These are phyloP conservation scores for Vigna radiata DNA, from an alignment of 306 rosid genomes.

Conservation along the genomic window DNA sequence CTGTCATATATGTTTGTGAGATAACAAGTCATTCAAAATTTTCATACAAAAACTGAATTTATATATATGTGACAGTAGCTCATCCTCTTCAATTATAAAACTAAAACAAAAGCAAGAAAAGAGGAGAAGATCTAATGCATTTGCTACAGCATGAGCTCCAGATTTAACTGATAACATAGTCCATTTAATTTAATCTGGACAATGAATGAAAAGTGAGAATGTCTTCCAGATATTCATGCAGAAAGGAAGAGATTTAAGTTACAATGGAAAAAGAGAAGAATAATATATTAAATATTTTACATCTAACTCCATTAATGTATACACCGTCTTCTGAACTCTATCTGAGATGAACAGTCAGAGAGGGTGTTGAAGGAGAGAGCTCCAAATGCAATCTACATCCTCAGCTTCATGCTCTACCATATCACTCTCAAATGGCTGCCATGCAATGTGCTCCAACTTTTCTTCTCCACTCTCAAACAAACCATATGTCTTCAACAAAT, in stretches of 20 bases:
- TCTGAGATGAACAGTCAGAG: constrained; percentile 34
- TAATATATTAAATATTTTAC: constrained; percentile 9
- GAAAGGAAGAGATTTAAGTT: background rate
- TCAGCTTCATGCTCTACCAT: constrained; percentile 44
- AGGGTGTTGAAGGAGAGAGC: constrained; percentile 50
- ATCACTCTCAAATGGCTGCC: constrained; percentile 38
- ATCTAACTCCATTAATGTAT: background rate
- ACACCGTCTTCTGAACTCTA: background rate
- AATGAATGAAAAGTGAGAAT: background rate
- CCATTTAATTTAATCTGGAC: background rate
- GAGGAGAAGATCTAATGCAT: too few relatives aligned
- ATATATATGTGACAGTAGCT: too few relatives aligned
- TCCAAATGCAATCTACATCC: constrained; percentile 63
- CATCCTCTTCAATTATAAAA: too few relatives aligned
- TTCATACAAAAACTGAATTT: too few relatives aligned
- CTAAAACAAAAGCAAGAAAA: too few relatives aligned
- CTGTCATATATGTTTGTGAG: too few relatives aligned
- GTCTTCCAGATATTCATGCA: background rate
- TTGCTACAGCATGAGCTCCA: too few relatives aligned
- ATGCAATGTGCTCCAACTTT: constrained; percentile 8
- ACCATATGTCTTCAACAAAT: constrained; percentile 1
- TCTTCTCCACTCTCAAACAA: constrained; percentile 22
- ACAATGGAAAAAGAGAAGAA: background rate
- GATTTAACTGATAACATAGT: background rate
- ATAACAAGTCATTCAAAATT: too few relatives aligned